Evolutionary conservation across 1,284 basidiomycete species (phyloP).

Genomic region (Xerocomus nothofagi): DNA sequence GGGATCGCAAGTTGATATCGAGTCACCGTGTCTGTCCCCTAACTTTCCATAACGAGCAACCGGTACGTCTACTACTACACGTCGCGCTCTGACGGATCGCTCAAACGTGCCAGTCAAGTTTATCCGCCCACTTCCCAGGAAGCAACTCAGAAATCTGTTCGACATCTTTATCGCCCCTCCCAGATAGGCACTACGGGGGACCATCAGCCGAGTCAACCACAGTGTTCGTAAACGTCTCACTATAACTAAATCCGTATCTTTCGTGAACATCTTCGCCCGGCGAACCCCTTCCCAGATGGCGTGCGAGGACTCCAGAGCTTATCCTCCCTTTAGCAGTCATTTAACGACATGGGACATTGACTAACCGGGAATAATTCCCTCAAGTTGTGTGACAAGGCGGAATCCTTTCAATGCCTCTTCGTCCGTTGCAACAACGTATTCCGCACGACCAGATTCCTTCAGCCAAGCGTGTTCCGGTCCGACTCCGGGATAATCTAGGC

Average conservation of each 20-base stretch:
- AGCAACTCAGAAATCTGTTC: constrained; percentile 85
- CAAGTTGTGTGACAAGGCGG: constrained; percentile 85
- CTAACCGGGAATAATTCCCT: constrained; percentile 95
- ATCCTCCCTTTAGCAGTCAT: constrained; percentile 10
- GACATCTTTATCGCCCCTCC: constrained; percentile 94
- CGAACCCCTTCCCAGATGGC: constrained; percentile 92
- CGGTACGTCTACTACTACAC: not conserved
- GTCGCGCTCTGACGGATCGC: not conserved
- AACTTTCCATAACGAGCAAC: constrained; percentile 19
- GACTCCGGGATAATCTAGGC: constrained; percentile 90
- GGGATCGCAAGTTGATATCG: constrained; percentile 4
- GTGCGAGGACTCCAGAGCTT: constrained; percentile 93
- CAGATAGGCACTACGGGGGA: constrained; percentile 71
- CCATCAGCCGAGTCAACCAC: constrained; percentile 12
- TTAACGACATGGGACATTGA: constrained; percentile 8
- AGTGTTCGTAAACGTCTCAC: constrained; percentile 48
- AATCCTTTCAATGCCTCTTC: constrained; percentile 93
- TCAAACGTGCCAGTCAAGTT: constrained; percentile 78
- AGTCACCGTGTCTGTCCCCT: constrained; percentile 15
- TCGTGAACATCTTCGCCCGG: constrained; percentile 81
- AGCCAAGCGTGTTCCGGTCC: constrained; percentile 98
- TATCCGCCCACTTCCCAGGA: constrained; percentile 86
- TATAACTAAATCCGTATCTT: constrained; percentile 88
- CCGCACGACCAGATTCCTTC: constrained; percentile 91
- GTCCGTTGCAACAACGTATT: constrained; percentile 93